A percentile compares a stretch with the other conserved stretches of the same genome.
Conservation (phyloP, 768 basidiomycete species). For the Obba rivulosa region DNA sequence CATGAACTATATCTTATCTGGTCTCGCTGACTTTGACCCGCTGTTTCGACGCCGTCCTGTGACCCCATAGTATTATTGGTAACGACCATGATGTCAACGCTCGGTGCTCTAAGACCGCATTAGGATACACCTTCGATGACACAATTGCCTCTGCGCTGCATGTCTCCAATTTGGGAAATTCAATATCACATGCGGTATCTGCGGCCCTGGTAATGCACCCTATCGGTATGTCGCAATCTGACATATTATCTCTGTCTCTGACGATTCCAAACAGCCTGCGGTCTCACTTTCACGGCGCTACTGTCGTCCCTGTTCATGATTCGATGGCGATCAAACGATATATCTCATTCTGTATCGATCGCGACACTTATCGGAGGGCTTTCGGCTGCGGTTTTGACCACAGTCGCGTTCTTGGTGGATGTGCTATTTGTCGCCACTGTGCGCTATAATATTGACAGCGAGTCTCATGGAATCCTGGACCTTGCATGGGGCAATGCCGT, state of each 20-base stretch:
- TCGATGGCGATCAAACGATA: slow-evolving; percentile 30
- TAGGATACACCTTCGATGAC: slow-evolving; percentile 54
- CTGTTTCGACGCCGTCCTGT: slow-evolving; percentile 6
- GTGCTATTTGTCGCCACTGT: slow-evolving; percentile 43
- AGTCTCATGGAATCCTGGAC: slow-evolving; percentile 34
- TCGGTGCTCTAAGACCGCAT: slow-evolving; percentile 40
- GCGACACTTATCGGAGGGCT: slow-evolving; percentile 32
- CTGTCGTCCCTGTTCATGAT: slow-evolving; percentile 42
- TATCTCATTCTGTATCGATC: slow-evolving; percentile 34
- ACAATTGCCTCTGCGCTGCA: slow-evolving; percentile 42
- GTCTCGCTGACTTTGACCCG: slow-evolving; percentile 11
- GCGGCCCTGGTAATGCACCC: slow-evolving; percentile 51
- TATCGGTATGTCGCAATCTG: slow-evolving; percentile 35
- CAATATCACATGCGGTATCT: slow-evolving; percentile 41
- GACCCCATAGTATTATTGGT: slow-evolving; percentile 34
- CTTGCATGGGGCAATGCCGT: slow-evolving; percentile 49
- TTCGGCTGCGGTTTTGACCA: slow-evolving; percentile 40
- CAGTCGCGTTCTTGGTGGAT: slow-evolving; percentile 49
- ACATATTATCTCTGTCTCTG: slow-evolving; percentile 4
- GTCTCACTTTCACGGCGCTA: slow-evolving; percentile 45
- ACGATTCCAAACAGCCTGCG: slow-evolving; percentile 33
- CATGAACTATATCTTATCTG: slow-evolving; percentile 5
- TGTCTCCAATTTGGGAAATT: slow-evolving; percentile 23
- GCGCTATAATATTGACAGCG: slow-evolving; percentile 35
- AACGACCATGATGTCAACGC: slow-evolving; percentile 32